Evolutionary conservation across 768 basidiomycete genomes (phyloP).

Genomic region (Holtermanniella nyarrowii): DNA sequence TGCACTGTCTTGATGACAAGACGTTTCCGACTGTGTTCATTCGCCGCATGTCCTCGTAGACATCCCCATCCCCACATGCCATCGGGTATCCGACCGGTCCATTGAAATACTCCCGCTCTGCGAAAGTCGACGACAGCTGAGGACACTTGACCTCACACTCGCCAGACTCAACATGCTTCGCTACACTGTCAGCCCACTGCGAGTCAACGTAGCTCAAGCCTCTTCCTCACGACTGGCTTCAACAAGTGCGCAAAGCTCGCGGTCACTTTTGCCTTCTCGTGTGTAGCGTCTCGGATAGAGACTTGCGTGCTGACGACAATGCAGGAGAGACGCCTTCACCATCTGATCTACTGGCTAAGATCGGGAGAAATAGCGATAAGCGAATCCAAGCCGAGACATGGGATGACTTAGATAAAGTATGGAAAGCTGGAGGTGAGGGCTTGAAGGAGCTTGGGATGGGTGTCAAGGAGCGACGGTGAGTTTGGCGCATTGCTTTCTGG

Average conservation of each 20-base stretch:
- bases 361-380: constrained; percentile 27
- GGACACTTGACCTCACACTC: too few relatives aligned
- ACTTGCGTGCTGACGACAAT: neutral
- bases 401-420: constrained; percentile 23
- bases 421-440: constrained; percentile 18
- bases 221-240: neutral
- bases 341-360: constrained; percentile 15
- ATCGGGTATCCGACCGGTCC: constrained; percentile 8
- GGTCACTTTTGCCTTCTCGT: neutral
- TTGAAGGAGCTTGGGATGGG: constrained; percentile 20
- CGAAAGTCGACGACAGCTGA: too few relatives aligned
- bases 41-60: too few relatives aligned
- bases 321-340: constrained; percentile 20
- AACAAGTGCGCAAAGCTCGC: neutral
- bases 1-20: too few relatives aligned
- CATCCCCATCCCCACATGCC: neutral
- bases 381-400: constrained; percentile 24
- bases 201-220: too few relatives aligned
- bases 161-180: neutral
- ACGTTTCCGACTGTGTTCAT: too few relatives aligned
- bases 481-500: neutral
- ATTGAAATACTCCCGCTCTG: too few relatives aligned
- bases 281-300: neutral
- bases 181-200: neutral
- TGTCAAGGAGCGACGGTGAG: constrained; percentile 29